phyloP scores from a whole-genome alignment of 345 rosid species.

The Microthlaspi erraticum region DNA sequence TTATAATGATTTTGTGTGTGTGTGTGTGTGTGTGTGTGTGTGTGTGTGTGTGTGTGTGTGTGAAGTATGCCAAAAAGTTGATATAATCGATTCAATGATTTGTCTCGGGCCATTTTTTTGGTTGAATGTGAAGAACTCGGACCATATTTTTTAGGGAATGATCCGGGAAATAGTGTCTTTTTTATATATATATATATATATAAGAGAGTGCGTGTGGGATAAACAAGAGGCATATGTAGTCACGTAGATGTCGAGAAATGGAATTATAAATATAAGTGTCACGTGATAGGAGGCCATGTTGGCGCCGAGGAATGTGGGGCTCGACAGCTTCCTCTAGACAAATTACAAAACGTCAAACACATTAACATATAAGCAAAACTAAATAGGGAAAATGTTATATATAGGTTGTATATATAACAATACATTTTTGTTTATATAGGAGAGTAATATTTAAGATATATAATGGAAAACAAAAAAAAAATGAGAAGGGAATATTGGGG shows the following conservation, averaged over 20 bases:
- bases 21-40: too few relatives aligned
- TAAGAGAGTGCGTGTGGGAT: slow-evolving; percentile 30
- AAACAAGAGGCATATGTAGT: slow-evolving; percentile 35
- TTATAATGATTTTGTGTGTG: neutral
- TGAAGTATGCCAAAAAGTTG: neutral
- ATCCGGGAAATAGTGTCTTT: neutral
- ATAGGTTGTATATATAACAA: slow-evolving; percentile 16
- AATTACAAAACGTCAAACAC: slow-evolving; percentile 33
- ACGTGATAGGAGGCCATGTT: slow-evolving; percentile 63
- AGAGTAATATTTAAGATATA: neutral
- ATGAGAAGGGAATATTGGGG: slow-evolving; percentile 68
- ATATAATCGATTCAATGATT: neutral
- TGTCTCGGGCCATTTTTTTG: too few relatives aligned
- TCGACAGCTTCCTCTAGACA: slow-evolving; percentile 46
- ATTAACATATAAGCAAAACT: slow-evolving; percentile 9
- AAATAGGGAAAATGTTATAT: neutral
- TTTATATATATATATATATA: too few relatives aligned
- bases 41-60: too few relatives aligned
- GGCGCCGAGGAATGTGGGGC: slow-evolving; percentile 85
- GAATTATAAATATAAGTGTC: slow-evolving; percentile 40
- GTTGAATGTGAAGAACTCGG: neutral
- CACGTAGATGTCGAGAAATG: slow-evolving; percentile 30
- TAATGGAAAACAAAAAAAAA: neutral
- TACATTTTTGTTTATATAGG: neutral
- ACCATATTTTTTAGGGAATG: neutral